These are phyloP conservation scores for Mucor mucedo DNA, from an alignment of 371 early-diverging fungal species.

Conservation along the genomic window DNA sequence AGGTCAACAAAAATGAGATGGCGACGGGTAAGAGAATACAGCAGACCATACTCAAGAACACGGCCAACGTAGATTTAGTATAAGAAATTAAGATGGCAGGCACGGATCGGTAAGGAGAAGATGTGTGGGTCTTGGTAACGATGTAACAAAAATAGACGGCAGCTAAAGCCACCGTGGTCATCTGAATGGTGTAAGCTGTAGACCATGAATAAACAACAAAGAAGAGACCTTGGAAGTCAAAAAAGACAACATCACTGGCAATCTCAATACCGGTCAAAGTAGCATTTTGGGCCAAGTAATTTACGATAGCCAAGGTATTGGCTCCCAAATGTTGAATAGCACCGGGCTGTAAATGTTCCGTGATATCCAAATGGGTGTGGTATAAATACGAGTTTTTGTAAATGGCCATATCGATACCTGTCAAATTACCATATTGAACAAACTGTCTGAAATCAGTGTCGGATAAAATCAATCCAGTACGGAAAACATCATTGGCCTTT, in stretches of 20 bases:
- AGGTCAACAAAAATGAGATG: conserved; percentile 47
- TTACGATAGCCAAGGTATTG: conserved; percentile 64
- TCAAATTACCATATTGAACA: conserved; percentile 70
- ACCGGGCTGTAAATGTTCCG: conserved; percentile 64
- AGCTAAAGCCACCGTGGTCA: conserved; percentile 34
- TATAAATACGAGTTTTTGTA: conserved; percentile 76
- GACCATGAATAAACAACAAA: conserved; percentile 68
- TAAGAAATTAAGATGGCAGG: conserved; percentile 36
- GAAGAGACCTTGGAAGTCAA: conserved; percentile 63
- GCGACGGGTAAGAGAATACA: conserved; percentile 51
- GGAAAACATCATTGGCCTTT: conserved; percentile 76
- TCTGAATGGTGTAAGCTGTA: conserved; percentile 57
- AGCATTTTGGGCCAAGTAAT: conserved; percentile 59
- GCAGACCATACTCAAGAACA: conserved; percentile 49
- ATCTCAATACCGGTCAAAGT: conserved; percentile 52
- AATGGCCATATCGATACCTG: conserved; percentile 75
- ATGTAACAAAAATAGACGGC: conserved; percentile 37
- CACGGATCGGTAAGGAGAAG: conserved; percentile 49
- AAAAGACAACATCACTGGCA: conserved; percentile 67
- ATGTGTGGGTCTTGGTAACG: conserved; percentile 32
- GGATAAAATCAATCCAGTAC: conserved; percentile 72
- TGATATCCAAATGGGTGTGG: conserved; percentile 74
- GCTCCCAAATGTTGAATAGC: conserved; percentile 77
- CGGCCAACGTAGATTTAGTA: conserved; percentile 36
- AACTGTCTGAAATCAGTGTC: conserved; percentile 84